Conservation (phyloP, 305 asterid species). For the Ilex paraguariensis region DNA sequence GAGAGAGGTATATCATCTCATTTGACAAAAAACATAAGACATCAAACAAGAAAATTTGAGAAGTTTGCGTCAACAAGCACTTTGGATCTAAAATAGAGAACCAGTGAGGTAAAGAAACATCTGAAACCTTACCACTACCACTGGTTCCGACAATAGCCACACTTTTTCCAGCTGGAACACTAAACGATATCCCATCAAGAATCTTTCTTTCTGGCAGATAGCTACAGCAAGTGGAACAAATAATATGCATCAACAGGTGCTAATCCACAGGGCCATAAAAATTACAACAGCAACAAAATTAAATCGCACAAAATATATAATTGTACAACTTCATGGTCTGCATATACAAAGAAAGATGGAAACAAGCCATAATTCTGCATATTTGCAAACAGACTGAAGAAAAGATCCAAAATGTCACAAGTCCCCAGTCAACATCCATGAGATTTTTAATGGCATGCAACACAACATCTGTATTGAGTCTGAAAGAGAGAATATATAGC, state of each 20-base stretch:
- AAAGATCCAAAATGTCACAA: too few species aligned
- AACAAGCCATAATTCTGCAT: too few species aligned
- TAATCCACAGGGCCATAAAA: neutral
- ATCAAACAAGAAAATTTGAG: neutral
- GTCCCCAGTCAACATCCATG: too few species aligned
- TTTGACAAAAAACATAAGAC: neutral
- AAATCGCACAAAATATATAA: too few species aligned
- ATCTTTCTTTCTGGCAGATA: conserved; percentile 87
- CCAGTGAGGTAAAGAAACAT: conserved; percentile 6
- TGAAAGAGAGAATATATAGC: too few species aligned
- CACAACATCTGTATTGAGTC: too few species aligned
- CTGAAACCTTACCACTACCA: conserved; percentile 78
- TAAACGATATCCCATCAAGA: conserved; percentile 84
- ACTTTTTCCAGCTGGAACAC: conserved; percentile 96
- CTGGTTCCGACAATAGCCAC: conserved; percentile 99
- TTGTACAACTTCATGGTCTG: too few species aligned
- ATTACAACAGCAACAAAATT: too few species aligned
- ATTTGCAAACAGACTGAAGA: too few species aligned
- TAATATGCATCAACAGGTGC: conserved; percentile 18
- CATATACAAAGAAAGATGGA: too few species aligned
- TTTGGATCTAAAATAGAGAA: conserved; percentile 10
- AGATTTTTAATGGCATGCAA: too few species aligned
- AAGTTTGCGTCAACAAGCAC: conserved; percentile 8
- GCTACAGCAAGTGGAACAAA: conserved; percentile 37
- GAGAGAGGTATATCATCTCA: neutral